phyloP scores from a whole-genome alignment of 164 flowering plant species.

The Vitis labrusca region DNA sequence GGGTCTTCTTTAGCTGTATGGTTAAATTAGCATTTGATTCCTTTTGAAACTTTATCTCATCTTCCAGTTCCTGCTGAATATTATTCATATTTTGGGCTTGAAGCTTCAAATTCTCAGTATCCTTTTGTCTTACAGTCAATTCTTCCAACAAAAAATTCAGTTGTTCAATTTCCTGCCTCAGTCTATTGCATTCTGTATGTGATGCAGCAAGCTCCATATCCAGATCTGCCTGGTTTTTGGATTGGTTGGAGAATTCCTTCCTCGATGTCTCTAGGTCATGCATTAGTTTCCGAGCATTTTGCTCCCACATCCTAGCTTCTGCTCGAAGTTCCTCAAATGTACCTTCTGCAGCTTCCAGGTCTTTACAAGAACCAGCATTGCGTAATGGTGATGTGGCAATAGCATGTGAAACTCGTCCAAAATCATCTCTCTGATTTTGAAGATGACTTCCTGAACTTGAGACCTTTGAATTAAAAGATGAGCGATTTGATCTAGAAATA shows the following conservation, averaged over 20 bases:
- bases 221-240: constrained; percentile 39
- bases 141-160: constrained; percentile 45
- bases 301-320: constrained; percentile 78
- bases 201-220: constrained; percentile 66
- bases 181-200: constrained; percentile 43
- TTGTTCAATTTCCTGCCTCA: constrained; percentile 57
- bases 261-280: constrained; percentile 48
- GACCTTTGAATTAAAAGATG: constrained; percentile 43
- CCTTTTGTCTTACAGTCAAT: constrained; percentile 24
- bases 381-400: constrained; percentile 29
- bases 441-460: constrained; percentile 25
- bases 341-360: constrained; percentile 59
- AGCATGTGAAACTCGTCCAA: constrained; percentile 19
- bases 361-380: constrained; percentile 45
- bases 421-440: constrained; percentile 29
- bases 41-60: constrained; percentile 59
- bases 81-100: constrained; percentile 26
- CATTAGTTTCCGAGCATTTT: constrained; percentile 60
- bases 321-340: constrained; percentile 62
- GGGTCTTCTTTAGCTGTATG: constrained; percentile 59
- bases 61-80: constrained; percentile 53
- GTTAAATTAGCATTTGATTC: constrained; percentile 56
- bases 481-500: constrained; percentile 33
- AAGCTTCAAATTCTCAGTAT: constrained; percentile 22
- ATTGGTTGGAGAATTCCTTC: constrained; percentile 50